Percentiles rank a stretch among this genome's conserved stretches.
phyloP scores from a whole-genome alignment of 768 basidiomycete species.

The Russula olivacea region DNA sequence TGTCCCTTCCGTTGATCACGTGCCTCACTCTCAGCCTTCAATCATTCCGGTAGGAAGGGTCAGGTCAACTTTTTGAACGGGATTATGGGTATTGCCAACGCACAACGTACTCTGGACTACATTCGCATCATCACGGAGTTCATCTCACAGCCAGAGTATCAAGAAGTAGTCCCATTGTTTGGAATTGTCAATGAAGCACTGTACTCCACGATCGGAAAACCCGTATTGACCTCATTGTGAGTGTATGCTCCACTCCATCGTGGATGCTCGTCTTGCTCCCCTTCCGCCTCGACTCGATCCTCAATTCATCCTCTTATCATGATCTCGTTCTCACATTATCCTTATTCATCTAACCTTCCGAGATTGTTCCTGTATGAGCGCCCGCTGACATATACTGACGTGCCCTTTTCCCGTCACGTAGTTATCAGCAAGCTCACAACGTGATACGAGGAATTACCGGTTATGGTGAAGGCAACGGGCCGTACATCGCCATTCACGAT shows the following conservation, averaged over 20 bases:
- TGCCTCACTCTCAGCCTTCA: slow-evolving; percentile 38
- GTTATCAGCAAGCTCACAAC: slow-evolving; percentile 53
- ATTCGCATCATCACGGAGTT: slow-evolving; percentile 78
- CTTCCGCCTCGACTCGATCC: background rate
- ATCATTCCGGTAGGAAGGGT: slow-evolving; percentile 58
- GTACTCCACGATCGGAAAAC: slow-evolving; percentile 48
- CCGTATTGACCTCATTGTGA: slow-evolving; percentile 57
- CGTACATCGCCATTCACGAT: slow-evolving; percentile 52
- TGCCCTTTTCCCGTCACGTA: slow-evolving; percentile 37
- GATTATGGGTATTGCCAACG: slow-evolving; percentile 87
- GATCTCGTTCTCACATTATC: background rate
- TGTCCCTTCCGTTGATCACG: background rate
- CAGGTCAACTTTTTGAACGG: slow-evolving; percentile 60
- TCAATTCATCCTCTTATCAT: background rate
- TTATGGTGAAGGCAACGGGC: slow-evolving; percentile 56
- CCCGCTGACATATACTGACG: slow-evolving; percentile 3
- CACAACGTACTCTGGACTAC: slow-evolving; percentile 72
- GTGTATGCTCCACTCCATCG: slow-evolving; percentile 26
- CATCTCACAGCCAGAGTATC: slow-evolving; percentile 71
- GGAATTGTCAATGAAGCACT: slow-evolving; percentile 65
- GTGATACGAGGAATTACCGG: slow-evolving; percentile 77
- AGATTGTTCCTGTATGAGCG: background rate
- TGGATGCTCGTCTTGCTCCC: slow-evolving; percentile 30
- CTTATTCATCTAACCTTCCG: background rate
- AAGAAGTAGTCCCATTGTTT: slow-evolving; percentile 54